Evolutionary conservation across 2,329 filamentous ascomycete species (phyloP).

Genomic region (Claviceps humidiphila): DNA sequence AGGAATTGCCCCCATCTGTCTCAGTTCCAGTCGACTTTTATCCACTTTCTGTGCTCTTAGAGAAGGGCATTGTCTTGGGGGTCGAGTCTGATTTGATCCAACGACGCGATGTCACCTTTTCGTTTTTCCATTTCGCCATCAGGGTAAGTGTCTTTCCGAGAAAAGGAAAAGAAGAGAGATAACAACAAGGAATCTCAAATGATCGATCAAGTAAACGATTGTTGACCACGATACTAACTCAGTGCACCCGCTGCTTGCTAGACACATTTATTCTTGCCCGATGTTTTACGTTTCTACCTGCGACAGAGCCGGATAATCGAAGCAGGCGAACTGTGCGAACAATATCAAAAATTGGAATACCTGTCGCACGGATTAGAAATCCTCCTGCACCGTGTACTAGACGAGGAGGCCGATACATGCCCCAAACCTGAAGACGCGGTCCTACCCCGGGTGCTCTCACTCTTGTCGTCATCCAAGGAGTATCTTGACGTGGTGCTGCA

Average conservation of each 20-base stretch:
- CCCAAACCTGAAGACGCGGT: constrained; percentile 50
- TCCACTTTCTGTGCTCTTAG: constrained; percentile 73
- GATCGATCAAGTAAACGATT: background rate
- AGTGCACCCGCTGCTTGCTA: constrained; percentile 20
- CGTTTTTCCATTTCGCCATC: constrained; percentile 77
- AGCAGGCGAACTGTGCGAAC: constrained; percentile 68
- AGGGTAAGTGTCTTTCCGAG: constrained; percentile 45
- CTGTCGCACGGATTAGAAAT: constrained; percentile 89
- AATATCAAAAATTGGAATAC: constrained; percentile 79
- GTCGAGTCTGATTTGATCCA: constrained; percentile 91
- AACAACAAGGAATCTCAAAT: background rate
- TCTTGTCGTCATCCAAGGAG: constrained; percentile 59
- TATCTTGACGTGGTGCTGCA: constrained; percentile 94
- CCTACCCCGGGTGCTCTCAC: constrained; percentile 48
- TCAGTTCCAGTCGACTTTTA: constrained; percentile 88
- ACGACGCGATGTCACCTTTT: constrained; percentile 79
- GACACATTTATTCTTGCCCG: constrained; percentile 88
- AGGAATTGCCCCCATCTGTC: constrained; percentile 62
- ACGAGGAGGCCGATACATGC: constrained; percentile 75
- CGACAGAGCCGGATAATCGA: constrained; percentile 63
- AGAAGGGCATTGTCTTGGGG: constrained; percentile 80
- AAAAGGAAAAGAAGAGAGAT: background rate
- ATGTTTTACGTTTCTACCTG: constrained; percentile 70
- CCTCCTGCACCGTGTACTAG: constrained; percentile 80
- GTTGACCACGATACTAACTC: background rate